Percentiles rank a stretch among this genome's conserved stretches.
Conservation (phyloP, 2,329 filamentous ascomycete genomes). For the Ophiostoma tasmaniense region DNA sequence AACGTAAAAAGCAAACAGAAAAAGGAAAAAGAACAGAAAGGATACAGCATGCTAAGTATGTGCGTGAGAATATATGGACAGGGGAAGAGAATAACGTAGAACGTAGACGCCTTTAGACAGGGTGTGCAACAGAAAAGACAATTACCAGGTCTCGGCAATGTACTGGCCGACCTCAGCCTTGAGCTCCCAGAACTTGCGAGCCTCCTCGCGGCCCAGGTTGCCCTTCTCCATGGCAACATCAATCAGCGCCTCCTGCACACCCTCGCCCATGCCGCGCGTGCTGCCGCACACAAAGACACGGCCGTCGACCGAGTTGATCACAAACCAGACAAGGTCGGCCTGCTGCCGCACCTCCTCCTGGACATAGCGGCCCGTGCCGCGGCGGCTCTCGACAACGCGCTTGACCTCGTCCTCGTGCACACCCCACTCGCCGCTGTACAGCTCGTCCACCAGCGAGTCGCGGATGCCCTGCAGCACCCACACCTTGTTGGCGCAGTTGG, state of each 20-base stretch:
- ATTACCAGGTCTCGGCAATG: conserved; percentile 71
- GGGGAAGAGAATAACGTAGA: neutral
- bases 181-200: conserved; percentile 76
- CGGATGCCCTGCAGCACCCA: conserved; percentile 92
- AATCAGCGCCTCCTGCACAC: conserved; percentile 77
- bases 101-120: neutral
- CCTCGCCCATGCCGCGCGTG: conserved; percentile 94
- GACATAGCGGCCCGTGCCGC: conserved; percentile 79
- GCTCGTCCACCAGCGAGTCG: conserved; percentile 89
- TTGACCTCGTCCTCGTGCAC: conserved; percentile 83
- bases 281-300: conserved; percentile 94
- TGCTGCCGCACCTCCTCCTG: conserved; percentile 90
- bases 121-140: neutral
- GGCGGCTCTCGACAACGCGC: conserved; percentile 67
- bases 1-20: neutral
- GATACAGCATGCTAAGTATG: neutral
- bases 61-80: conserved; percentile 2
- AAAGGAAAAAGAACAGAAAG: neutral
- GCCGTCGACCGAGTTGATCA: conserved; percentile 92
- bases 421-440: conserved; percentile 94
- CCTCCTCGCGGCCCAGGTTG: conserved; percentile 72
- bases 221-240: conserved; percentile 92
- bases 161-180: conserved; percentile 94
- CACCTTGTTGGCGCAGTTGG: conserved; percentile 95
- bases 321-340: conserved; percentile 95